phyloP scores from a whole-genome alignment of 2,329 filamentous ascomycete genomes.

The Dactylonectria estremocensis region DNA sequence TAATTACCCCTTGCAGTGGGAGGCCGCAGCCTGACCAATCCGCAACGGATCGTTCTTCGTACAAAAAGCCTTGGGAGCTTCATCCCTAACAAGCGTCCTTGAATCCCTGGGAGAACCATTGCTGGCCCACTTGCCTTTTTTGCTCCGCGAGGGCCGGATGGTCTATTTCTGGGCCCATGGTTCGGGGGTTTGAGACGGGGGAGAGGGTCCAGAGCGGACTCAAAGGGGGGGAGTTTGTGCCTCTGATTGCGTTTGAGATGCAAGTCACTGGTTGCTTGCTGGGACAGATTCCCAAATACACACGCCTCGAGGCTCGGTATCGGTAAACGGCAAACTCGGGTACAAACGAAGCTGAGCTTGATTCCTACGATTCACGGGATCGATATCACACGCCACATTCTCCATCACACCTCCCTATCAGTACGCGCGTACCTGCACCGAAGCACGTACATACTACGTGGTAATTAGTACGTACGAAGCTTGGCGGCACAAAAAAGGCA shows the following conservation, averaged over 20 bases:
- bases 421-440: too few species aligned
- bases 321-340: neutral
- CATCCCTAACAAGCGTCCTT: neutral
- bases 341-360: neutral
- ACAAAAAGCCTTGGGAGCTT: constrained; percentile 5
- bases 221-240: constrained; percentile 1
- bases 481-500: neutral
- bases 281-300: too few species aligned
- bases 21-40: constrained; percentile 7
- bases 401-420: too few species aligned
- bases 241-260: constrained; percentile 9
- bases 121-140: constrained; percentile 18
- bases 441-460: too few species aligned
- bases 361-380: neutral
- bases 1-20: constrained; percentile 14
- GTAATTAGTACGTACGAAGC: too few species aligned
- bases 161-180: neutral
- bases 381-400: neutral
- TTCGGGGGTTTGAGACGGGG: neutral
- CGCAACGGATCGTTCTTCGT: constrained; percentile 1
- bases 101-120: constrained; percentile 17
- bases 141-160: neutral
- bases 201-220: neutral
- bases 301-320: neutral
- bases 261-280: neutral